Evolutionary conservation across 192 early-diverging fungal genomes (phyloP), one percentile per base, ranked within the genome.

Genomic region (Entomortierella parvispora): DNA sequence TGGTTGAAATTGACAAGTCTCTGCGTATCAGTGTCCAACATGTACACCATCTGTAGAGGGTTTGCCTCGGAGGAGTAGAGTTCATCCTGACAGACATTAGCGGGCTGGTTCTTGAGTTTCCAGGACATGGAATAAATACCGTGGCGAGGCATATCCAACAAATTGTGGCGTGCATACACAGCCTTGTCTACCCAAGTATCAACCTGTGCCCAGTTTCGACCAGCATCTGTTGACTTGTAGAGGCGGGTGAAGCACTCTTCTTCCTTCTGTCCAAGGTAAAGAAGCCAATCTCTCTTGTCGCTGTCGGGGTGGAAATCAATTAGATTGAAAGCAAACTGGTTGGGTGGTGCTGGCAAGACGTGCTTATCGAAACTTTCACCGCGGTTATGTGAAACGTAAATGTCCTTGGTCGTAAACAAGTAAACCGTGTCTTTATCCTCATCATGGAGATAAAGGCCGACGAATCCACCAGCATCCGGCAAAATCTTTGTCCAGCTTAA

Each of bases 121-220:
- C 74, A 77, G 25, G 60, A 34, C 65, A 77, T 77, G 1, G 47
- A 47, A 66, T 88, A 91, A 1, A 99, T 82, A 0, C 90, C 84
- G 57, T 93, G 87, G 22, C 90, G 84, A 15, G 86, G 78, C 29
- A 95, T 82, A 50, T 72, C 70, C 3, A 75, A 60, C 56, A 93
- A 89, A 43, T 65, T 58, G 1, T 89, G 79, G 28, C 58, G 80
- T 20, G 87, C 93, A 86, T 95, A 99, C 43, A 90, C 84, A 81
- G 96, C 97, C 70, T 96, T 95, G 23, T 88, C 87, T 28, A 88
- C 92, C 82, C 92, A 95, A 1, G 93, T 92, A 22, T 93, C 92
- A 37, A 98, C 77, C 40, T 81, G 71, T 34, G 74, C 83, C 95
- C 95, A 98, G 18, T 65, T 77, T 26, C 79, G 78, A 26, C 94